Percentiles rank a stretch among this genome's conserved stretches.
phyloP scores from a whole-genome alignment of 2,329 filamentous ascomycete species.

The Neopestalotiopsis sp. region DNA sequence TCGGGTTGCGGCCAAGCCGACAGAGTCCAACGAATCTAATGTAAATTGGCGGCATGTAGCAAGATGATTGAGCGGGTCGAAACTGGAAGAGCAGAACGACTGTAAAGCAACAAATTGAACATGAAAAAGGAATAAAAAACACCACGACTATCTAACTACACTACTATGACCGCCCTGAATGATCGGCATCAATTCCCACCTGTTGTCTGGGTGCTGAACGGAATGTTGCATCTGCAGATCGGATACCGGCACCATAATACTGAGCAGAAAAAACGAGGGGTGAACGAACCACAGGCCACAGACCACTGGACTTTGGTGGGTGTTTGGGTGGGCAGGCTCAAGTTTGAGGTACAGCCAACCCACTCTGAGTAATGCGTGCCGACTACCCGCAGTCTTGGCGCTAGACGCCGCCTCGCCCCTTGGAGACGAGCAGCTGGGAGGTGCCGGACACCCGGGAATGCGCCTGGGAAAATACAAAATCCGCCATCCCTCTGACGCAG shows the following conservation, averaged over 20 bases:
- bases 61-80: too few relatives aligned
- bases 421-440: not conserved
- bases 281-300: not conserved
- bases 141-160: not conserved
- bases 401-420: slow-evolving; percentile 2
- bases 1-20: too few relatives aligned
- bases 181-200: not conserved
- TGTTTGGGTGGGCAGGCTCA: not conserved
- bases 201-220: not conserved
- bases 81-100: too few relatives aligned
- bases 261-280: slow-evolving; percentile 4
- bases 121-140: too few relatives aligned
- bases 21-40: too few relatives aligned
- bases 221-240: slow-evolving; percentile 4
- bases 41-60: too few relatives aligned
- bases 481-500: slow-evolving; percentile 1
- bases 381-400: slow-evolving; percentile 9
- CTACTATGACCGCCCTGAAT: not conserved
- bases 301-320: not conserved
- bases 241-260: slow-evolving; percentile 5
- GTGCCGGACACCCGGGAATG: slow-evolving; percentile 14
- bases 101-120: too few relatives aligned
- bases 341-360: slow-evolving; percentile 12
- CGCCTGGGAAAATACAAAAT: slow-evolving; percentile 16
- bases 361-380: slow-evolving; percentile 13